A percentile compares a stretch with the other conserved stretches of the same genome.
Conservation (phyloP, 148 eudicot species). For the Cornus kousa region DNA sequence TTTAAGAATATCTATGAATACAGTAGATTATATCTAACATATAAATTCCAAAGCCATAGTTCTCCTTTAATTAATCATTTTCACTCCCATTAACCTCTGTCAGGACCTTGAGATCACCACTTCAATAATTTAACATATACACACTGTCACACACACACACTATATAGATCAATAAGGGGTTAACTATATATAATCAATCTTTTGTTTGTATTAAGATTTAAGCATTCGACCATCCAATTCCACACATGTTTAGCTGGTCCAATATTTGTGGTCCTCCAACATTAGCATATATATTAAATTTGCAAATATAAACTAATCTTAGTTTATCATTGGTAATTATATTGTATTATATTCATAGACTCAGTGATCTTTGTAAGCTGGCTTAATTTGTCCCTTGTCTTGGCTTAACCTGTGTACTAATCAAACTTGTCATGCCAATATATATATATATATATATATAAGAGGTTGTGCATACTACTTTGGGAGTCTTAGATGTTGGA, state of each 20-base stretch:
- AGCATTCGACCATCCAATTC: background rate
- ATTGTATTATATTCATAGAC: background rate
- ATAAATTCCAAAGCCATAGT: constrained; percentile 7
- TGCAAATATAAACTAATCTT: background rate
- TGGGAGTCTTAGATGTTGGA: too few species aligned
- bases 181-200: background rate
- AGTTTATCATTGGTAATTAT: background rate
- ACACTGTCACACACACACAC: background rate
- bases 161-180: too few species aligned
- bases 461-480: background rate
- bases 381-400: constrained; percentile 7
- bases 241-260: background rate
- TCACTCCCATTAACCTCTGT: background rate
- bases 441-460: too few species aligned
- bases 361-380: constrained; percentile 8
- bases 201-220: background rate
- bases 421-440: too few species aligned
- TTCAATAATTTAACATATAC: background rate
- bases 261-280: constrained; percentile 12
- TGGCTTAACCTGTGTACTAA: background rate
- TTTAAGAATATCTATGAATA: background rate
- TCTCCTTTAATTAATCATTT: constrained; percentile 9
- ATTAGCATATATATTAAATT: background rate
- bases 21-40: background rate
- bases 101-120: constrained; percentile 22